phyloP scores from a whole-genome alignment of 2,329 filamentous ascomycete genomes.

The Didymella keratinophila region DNA sequence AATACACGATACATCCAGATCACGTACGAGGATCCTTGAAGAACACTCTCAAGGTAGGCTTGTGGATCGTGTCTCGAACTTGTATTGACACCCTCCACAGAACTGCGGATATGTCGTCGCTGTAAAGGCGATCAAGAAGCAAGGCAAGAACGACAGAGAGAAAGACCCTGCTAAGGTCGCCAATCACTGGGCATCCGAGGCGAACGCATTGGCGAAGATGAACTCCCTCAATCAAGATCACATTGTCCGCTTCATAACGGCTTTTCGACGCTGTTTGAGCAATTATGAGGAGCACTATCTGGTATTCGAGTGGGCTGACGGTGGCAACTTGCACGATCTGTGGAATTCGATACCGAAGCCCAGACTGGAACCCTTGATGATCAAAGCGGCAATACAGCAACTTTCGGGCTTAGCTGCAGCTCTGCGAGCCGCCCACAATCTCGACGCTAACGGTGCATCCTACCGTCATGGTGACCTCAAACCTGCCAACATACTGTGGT shows the following conservation, averaged over 20 bases:
- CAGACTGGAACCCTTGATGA: neutral
- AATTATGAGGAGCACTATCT: neutral
- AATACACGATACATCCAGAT: too few relatives aligned
- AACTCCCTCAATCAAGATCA: neutral
- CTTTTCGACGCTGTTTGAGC: neutral
- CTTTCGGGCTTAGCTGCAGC: neutral
- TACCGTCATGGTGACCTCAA: neutral
- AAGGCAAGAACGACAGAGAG: too few relatives aligned
- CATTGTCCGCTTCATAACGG: neutral
- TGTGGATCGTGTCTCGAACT: too few relatives aligned
- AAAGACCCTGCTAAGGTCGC: neutral
- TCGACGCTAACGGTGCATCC: neutral
- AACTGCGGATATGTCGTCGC: neutral
- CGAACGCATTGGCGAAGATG: neutral
- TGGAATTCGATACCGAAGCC: neutral
- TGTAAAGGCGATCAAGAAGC: neutral
- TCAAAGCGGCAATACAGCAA: neutral
- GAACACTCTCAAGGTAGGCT: too few relatives aligned
- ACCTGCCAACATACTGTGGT: neutral
- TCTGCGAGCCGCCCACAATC: neutral
- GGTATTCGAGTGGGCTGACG: slow-evolving; percentile 3
- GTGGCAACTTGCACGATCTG: neutral
- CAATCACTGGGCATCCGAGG: neutral
- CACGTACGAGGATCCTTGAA: too few relatives aligned
- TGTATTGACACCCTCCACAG: too few relatives aligned